Evolutionary conservation across 2,329 filamentous ascomycete genomes (phyloP).

Genomic region (Diaporthe batatas): DNA sequence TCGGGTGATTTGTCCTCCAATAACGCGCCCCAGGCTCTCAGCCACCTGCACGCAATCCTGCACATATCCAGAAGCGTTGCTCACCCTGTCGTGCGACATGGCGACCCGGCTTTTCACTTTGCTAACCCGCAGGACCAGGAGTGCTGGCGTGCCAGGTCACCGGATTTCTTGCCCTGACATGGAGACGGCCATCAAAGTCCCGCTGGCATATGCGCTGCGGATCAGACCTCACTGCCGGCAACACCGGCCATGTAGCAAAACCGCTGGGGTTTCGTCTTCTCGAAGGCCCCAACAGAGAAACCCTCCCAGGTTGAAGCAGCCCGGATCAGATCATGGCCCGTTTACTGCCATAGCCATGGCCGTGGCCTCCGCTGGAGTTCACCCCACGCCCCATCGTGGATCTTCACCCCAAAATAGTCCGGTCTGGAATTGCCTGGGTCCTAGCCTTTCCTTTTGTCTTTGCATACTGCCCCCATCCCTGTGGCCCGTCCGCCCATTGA

Average conservation of each 20-base stretch:
- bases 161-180: conserved; percentile 34
- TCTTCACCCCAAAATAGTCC: conserved; percentile 31
- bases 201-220: conserved; percentile 17
- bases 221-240: conserved; percentile 12
- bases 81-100: conserved; percentile 29
- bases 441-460: conserved; percentile 34
- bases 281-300: not conserved
- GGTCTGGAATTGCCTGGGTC: conserved; percentile 31
- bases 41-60: conserved; percentile 29
- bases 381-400: conserved; percentile 30
- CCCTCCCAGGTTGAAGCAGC: conserved; percentile 2
- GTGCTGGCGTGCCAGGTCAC: conserved; percentile 39
- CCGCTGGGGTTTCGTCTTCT: not conserved
- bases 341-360: not conserved
- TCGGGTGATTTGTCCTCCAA: conserved; percentile 32
- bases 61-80: conserved; percentile 24
- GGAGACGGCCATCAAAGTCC: conserved; percentile 13
- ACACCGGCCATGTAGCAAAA: not conserved
- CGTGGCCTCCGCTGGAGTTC: not conserved
- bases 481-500: conserved; percentile 21
- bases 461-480: conserved; percentile 37
- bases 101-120: conserved; percentile 11
- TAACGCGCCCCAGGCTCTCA: conserved; percentile 23
- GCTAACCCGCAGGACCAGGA: conserved; percentile 37
- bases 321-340: conserved; percentile 3